Evolutionary conservation across 352 stramenopile genomes (phyloP).

Genomic region (Pythium volutum): DNA sequence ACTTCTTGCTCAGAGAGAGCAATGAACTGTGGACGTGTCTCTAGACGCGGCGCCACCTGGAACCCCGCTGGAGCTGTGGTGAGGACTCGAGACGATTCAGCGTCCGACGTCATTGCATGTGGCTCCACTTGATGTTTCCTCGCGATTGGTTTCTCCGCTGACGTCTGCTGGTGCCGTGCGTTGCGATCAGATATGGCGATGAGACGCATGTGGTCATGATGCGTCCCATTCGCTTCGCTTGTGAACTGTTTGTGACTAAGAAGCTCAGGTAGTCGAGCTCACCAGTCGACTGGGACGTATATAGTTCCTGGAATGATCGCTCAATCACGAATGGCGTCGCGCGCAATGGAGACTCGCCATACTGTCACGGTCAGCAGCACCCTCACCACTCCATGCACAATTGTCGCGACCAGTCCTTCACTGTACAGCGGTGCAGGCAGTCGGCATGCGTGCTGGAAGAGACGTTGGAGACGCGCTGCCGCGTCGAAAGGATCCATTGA

Average conservation of each 20-base stretch:
- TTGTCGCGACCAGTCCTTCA: constrained; percentile 13
- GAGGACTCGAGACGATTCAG: background rate
- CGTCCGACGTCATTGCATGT: background rate
- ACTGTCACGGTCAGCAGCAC: constrained; percentile 24
- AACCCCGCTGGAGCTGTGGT: background rate
- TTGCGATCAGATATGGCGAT: constrained; percentile 20
- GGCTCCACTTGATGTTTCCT: constrained; percentile 18
- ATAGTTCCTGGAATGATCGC: constrained; percentile 24
- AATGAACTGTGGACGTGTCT: constrained; percentile 15
- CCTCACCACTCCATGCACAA: constrained; percentile 21
- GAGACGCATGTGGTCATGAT: background rate
- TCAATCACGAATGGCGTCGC: constrained; percentile 30
- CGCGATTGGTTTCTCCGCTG: background rate
- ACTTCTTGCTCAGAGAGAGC: constrained; percentile 30
- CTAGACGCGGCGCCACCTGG: background rate
- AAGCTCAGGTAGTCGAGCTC: constrained; percentile 8
- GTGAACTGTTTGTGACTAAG: background rate
- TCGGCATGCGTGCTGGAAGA: constrained; percentile 22
- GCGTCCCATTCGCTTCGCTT: background rate
- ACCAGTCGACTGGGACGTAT: constrained; percentile 13
- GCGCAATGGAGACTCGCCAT: constrained; percentile 30
- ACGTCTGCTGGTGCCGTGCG: background rate
- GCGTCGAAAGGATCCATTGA: constrained; percentile 36
- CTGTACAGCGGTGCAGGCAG: constrained; percentile 20
- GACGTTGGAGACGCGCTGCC: constrained; percentile 17